These are phyloP conservation scores for Penicillium frequentans DNA, from an alignment of 2,329 filamentous ascomycete species.

Conservation along the genomic window DNA sequence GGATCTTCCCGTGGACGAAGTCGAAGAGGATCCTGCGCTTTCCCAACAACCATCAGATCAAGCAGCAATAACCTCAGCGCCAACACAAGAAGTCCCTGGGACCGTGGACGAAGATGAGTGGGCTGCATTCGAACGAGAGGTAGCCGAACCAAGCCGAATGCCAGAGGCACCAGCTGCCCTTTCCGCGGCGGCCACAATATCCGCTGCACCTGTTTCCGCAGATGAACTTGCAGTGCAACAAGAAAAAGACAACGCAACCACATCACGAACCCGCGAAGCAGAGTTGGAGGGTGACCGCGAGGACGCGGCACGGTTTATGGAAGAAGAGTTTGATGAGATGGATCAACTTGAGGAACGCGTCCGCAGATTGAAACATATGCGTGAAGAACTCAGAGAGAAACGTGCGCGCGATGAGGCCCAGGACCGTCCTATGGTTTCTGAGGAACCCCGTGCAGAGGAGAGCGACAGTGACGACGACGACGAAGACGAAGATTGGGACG, in stretches of 20 bases:
- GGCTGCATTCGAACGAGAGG: slow-evolving; percentile 83
- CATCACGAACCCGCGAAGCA: slow-evolving; percentile 48
- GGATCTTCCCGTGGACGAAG: slow-evolving; percentile 17
- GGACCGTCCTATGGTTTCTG: slow-evolving; percentile 22
- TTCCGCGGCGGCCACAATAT: slow-evolving; percentile 59
- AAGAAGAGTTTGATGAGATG: slow-evolving; percentile 82
- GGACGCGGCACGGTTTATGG: slow-evolving; percentile 70
- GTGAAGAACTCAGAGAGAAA: slow-evolving; percentile 63
- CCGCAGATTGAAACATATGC: slow-evolving; percentile 65
- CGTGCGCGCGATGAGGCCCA: slow-evolving; percentile 28
- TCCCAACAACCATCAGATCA: slow-evolving; percentile 7
- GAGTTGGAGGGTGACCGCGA: slow-evolving; percentile 69
- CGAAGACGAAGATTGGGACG: slow-evolving; percentile 52
- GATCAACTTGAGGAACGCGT: slow-evolving; percentile 73
- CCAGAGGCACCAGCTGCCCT: slow-evolving; percentile 33
- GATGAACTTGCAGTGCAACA: slow-evolving; percentile 61
- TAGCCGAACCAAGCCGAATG: slow-evolving; percentile 53
- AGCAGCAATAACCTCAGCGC: slow-evolving; percentile 3
- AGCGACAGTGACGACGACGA: slow-evolving; percentile 56
- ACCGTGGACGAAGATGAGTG: slow-evolving; percentile 74
- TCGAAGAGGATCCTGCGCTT: slow-evolving; percentile 10
- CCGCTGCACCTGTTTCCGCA: slow-evolving; percentile 66
- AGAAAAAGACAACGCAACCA: slow-evolving; percentile 47
- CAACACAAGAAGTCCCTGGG: slow-evolving; percentile 15
- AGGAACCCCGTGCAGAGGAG: slow-evolving; percentile 34